Evolutionary conservation across 306 rosid genomes (phyloP), one percentile per base, ranked within the genome.

Genomic region (Rubus parviflorus): DNA sequence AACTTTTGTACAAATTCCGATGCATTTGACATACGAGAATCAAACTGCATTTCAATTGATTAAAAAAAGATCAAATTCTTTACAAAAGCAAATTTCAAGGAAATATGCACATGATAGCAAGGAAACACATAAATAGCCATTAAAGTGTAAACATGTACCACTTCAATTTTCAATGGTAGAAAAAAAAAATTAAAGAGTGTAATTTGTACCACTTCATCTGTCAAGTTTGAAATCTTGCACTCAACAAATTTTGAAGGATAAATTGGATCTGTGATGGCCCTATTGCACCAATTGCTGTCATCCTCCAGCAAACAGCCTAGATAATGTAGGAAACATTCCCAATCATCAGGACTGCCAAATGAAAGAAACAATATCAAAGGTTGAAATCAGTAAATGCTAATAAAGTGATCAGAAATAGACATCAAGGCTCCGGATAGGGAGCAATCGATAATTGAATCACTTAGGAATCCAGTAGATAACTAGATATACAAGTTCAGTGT

Each of bases 301-400:
- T 96, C 98, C 88, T 96, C 98, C 83, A 96, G 85, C 89, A 96
- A 88, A 84, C 98, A 93, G 84, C 88, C 93, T 73, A 96, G 89
- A 84, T 96, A 96, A 83, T 96, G 90, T 86, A 91, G 90, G 88
- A 93, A 91, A 84, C 90, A 82, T 83, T 91, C 89, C 99, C 99
- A 96, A 80, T 96, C 99, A 84, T 96, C 98, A 81, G 97, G 96
- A 85, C 99, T 96, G 97, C 89, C 90, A 88, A 47, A 84, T 66
- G 81, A 84, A 81, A 72, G 76, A 81, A 77, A 78, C 76, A 80
- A 57, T 38, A 77, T 85, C 67, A 91, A 68, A 45, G 53, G 54
- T 75, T 52, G 45, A 74, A 56, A 69, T 45, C 72, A 51, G 68
- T 49, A 22, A 48, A 46, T 38, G 43, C 16, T 40, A 74, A 20